These are phyloP conservation scores for Annona squamosa DNA, from an alignment of 164 flowering plant species.

Conservation along the genomic window DNA sequence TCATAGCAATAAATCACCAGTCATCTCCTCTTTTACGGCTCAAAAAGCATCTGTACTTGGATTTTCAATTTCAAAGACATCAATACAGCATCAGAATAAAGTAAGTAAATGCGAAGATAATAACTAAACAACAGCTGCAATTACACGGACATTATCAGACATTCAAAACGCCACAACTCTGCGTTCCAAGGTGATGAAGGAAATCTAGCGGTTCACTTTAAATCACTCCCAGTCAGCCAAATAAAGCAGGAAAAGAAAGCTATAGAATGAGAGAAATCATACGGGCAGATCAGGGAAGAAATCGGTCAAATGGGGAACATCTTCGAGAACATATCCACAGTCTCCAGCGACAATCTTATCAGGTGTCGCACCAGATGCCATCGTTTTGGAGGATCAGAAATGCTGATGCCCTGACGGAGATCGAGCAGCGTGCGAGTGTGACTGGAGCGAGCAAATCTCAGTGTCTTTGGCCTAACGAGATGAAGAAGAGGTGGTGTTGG, in stretches of 20 bases:
- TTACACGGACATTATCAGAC: too few species aligned
- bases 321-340: constrained; percentile 49
- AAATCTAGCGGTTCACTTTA: neutral
- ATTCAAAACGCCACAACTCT: too few species aligned
- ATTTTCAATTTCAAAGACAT: too few species aligned
- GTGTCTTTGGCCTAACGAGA: too few species aligned
- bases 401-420: neutral
- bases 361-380: constrained; percentile 2
- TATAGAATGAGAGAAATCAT: constrained; percentile 3
- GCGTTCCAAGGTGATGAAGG: too few species aligned
- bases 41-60: too few species aligned
- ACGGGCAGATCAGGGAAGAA: constrained; percentile 48
- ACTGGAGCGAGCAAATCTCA: neutral
- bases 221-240: neutral
- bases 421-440: neutral
- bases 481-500: neutral
- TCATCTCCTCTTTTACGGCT: too few species aligned
- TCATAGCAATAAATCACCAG: too few species aligned
- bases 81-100: too few species aligned
- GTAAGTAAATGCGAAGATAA: too few species aligned
- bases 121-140: too few species aligned
- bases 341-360: constrained; percentile 35
- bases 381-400: neutral
- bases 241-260: neutral
- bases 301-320: constrained; percentile 59